Conservation (phyloP, 805 yeast species). For the Cyberlindnera galapagoensis region DNA sequence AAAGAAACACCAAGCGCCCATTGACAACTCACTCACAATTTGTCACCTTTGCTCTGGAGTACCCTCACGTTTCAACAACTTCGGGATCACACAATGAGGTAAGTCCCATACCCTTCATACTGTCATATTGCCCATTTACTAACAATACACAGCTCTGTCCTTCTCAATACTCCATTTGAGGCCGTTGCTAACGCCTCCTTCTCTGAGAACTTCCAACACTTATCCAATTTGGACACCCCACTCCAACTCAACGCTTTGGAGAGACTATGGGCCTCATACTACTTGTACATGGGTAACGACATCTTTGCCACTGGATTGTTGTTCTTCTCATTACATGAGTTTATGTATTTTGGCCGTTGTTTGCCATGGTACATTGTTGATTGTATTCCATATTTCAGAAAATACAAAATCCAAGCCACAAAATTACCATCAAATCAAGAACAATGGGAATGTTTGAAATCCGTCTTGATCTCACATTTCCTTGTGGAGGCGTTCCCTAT, state of each 20-base stretch:
- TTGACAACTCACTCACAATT: too few relatives aligned
- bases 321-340: conserved; percentile 77
- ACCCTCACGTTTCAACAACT: too few relatives aligned
- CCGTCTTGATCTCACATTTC: conserved; percentile 81
- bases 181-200: conserved; percentile 1
- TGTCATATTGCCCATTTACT: too few relatives aligned
- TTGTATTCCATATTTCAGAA: conserved; percentile 74
- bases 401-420: conserved; percentile 84
- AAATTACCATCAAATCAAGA: conserved; percentile 75
- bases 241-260: conserved; percentile 36
- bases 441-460: conserved; percentile 88
- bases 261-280: conserved; percentile 84
- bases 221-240: too few relatives aligned
- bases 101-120: neutral
- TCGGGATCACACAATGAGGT: too few relatives aligned
- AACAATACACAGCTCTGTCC: conserved; percentile 1
- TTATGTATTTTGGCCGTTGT: conserved; percentile 86
- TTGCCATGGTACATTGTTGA: conserved; percentile 91
- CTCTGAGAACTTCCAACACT: conserved; percentile 2
- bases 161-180: neutral
- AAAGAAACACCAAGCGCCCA: too few relatives aligned
- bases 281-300: conserved; percentile 79
- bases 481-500: conserved; percentile 93
- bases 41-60: too few relatives aligned
- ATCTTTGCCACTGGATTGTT: conserved; percentile 86